Evolutionary conservation across 2,329 filamentous ascomycete genomes (phyloP), one percentile per base, ranked within the genome.

Genomic region (Pseudogymnoascus sp.): DNA sequence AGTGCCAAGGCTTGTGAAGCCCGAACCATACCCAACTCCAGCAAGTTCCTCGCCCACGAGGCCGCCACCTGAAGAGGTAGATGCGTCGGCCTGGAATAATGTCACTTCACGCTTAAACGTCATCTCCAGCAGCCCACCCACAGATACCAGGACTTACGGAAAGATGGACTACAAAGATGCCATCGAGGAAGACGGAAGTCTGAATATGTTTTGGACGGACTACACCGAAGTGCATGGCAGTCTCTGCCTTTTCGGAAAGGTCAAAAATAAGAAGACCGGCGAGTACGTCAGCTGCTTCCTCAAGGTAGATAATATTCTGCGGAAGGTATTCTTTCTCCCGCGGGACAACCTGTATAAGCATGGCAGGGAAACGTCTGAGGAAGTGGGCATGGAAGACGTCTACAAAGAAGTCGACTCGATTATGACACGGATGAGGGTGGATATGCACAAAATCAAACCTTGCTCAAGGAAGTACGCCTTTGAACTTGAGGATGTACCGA

Each of bases 201-300:
- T 99, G 31, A 88, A 88, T 68, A 91, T 99, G 79, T 99, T 97
- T 78, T 99, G 94, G 94, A 89, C 90, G 6, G 94, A 99, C 75
- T 99, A 96, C 71, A 91, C 89, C 0, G 94, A 99, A 72, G 80
- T 96, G 72, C 92, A 92, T 70, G 93, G 93, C 63, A 94, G 87
- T 68, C 79, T 99, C 8, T 97, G 92, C 73, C 82, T 99, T 9
- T 97, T 99, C 71, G 94, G 94, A 66, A 99, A 99, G 73, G 93
- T 97, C 25, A 86, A 92, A 69, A 92, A 97, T 77, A 96, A 92
- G 74, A 89, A 86, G 69, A 90, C 85, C 1, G 86, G 84, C 60
- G 80, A 80, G 44, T 92, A 90, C 72, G 88, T 92, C 64, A 99
- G 94, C 76, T 95, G 92, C 70, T 97, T 99, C 70, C 84, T 97